Conservation (phyloP, 2,329 filamentous ascomycete species). For the Alternaria tenuissima region DNA sequence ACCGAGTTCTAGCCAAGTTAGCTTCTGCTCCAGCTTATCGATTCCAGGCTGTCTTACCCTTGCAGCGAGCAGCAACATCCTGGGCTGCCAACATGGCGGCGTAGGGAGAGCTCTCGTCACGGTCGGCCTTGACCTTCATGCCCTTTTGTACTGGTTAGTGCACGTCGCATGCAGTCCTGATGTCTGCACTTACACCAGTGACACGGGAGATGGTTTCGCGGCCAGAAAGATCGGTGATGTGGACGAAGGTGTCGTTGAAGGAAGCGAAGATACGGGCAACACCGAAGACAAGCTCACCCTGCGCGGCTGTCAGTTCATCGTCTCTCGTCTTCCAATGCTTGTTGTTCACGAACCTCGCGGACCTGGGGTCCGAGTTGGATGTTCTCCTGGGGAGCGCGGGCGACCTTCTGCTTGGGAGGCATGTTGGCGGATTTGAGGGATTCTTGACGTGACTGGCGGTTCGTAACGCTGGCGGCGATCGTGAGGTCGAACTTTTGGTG, state of each 20-base stretch:
- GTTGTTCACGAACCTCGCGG: conserved; percentile 71
- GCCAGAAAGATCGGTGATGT: conserved; percentile 98
- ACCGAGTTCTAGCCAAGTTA: conserved; percentile 65
- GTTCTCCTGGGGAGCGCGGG: conserved; percentile 88
- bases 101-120: conserved; percentile 99
- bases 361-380: conserved; percentile 91
- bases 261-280: conserved; percentile 98
- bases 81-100: conserved; percentile 99
- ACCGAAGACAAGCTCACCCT: conserved; percentile 96
- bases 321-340: conserved; percentile 8
- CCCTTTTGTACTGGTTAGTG: conserved; percentile 15
- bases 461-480: conserved; percentile 33
- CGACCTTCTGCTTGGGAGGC: conserved; percentile 87
- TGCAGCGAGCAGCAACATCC: conserved; percentile 86
- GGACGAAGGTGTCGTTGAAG: conserved; percentile 73
- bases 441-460: conserved; percentile 38
- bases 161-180: conserved; percentile 1
- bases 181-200: conserved; percentile 74
- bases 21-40: neutral
- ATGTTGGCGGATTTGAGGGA: conserved; percentile 61
- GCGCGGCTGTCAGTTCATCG: conserved; percentile 30
- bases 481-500: conserved; percentile 31
- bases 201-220: conserved; percentile 99
- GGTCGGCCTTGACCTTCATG: conserved; percentile 97
- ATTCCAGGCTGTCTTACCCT: conserved; percentile 46